Base-by-base conservation (phyloP, 2,329 filamentous ascomycete species). In the Helicocarpus griseus region DNA sequence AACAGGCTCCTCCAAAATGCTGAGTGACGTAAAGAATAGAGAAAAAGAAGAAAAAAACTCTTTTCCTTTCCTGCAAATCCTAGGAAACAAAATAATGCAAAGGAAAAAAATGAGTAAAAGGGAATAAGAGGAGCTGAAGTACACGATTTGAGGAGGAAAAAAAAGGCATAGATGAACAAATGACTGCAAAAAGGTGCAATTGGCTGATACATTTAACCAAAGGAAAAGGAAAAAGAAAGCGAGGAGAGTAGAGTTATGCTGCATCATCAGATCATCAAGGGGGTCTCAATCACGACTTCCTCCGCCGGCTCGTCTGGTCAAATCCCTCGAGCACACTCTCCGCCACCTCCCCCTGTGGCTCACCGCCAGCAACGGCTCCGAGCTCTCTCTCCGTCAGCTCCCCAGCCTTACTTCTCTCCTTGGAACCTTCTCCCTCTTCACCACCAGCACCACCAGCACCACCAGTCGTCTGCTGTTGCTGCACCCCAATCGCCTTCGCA, bases 291-390 rank as follows among this genome's bases (percentile, higher is more conserved):
- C 51, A 52, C 48, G 58, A 65, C 48, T 59, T 62, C 52, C 62
- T 65, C 48, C 62, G 61, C 50, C 66, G 58, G 48, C 64, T 67
- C 41, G 65, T 63, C 54, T 69, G 57, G 17, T 78, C 74, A 56
- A 78, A 77, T 2, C 72, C 68, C 41, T 73, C 71, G 33, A 77
- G 62, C 52, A 77, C 74, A 51, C 67, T 73, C 50, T 74, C 67
- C 47, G 74, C 70, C 58, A 77, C 71, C 50, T 72, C 64, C 24
- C 65, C 65, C 58, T 5, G 40, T 26, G 3, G 24, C n/a, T 19
- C 29, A 8, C 7, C 13, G 29, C 29, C 41, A 44, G 41, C n/a
- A 44, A 11, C n/a, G 13, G 26, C 58, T 54, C 8, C 54, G 29
- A 45, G 50, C 50, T 3, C 44, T 28, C 31, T 62, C 61, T 55